Base-by-base conservation (phyloP, 1,139 yeast genomes). In the Lodderomyces elongisporus region DNA sequence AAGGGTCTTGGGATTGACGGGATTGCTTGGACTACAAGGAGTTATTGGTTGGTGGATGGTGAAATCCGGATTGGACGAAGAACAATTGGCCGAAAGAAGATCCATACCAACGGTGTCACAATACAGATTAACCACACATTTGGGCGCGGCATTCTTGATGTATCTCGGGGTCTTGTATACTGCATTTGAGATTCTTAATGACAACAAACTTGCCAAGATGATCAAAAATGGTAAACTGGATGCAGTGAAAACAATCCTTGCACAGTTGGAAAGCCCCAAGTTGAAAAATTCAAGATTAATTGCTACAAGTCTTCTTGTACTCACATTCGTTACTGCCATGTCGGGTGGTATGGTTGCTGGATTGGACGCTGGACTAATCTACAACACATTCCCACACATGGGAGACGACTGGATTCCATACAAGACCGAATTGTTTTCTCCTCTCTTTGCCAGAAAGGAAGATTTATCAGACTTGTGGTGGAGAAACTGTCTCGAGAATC, bases 21-120 rank as follows among this genome's bases (percentile, higher is more conserved):
- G 73, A 1, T 64, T 91, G 35, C 69, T 93, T 38, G 98, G 96
- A 9, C 63, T 93, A 30, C 98, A 93, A 66, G 98, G 98, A 31
- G 82, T 81, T 35, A 83, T 93, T 47, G 98, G 98, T 25, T 93
- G 98, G 98, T 93, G 99, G 99, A 93, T 93, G 99, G 98, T 93
- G 37, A 80, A 84, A 49, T 85, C 96, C 5, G 99, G 99, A 28
- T 71, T 93, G 42, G 95, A 89, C 53, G 83, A 84, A 52, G 74
- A 82, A 33, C 81, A 83, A 49, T 64, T 93, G 37, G 74, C 74
- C 21, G 95, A 84, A 47, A 75, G 95, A 52, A 82, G 75, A 30
- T 79, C 95, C 1, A 84, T 82, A 48, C 99, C 99, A 12, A 87
- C 98, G 0, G 99, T 93, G 2, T 85, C 96, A 5, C 98, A 85